Evolutionary conservation across 352 stramenopile species (phyloP).

Genomic region (Phytophthora hybrid): DNA sequence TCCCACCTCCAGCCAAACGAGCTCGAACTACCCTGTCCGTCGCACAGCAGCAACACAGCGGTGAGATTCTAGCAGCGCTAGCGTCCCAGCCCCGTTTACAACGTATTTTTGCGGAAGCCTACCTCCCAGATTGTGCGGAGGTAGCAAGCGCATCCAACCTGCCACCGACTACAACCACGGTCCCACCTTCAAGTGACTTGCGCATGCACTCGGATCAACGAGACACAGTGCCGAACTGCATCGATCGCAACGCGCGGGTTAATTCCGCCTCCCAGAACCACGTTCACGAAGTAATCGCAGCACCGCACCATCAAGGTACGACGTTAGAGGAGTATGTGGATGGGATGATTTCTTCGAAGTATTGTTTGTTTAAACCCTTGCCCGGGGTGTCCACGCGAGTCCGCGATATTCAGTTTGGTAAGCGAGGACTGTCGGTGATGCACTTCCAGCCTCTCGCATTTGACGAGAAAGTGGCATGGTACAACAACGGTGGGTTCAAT

Average conservation of each 20-base stretch:
- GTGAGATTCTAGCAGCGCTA: conserved; percentile 1
- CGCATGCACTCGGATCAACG: neutral
- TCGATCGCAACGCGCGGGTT: too few relatives aligned
- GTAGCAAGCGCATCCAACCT: neutral
- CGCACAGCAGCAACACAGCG: conserved; percentile 3
- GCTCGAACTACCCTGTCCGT: conserved; percentile 1
- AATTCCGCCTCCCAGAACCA: neutral
- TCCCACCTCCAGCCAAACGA: neutral
- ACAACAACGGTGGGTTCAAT: neutral
- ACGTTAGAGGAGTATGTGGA: conserved; percentile 2
- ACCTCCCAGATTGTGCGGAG: neutral
- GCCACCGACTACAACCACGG: neutral
- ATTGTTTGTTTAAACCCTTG: too few relatives aligned
- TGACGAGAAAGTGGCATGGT: neutral
- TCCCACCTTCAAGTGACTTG: neutral
- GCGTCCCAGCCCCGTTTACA: neutral
- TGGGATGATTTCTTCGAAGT: conserved; percentile 4
- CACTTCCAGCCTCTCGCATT: neutral
- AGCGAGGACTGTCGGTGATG: too few relatives aligned
- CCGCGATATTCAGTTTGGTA: too few relatives aligned
- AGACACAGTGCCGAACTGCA: neutral
- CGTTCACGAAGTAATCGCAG: neutral
- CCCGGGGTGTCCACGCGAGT: too few relatives aligned
- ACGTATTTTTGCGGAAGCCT: neutral
- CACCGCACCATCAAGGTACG: conserved; percentile 8